Evolutionary conservation across 805 yeast species (phyloP), one percentile per base, ranked within the genome.

Genomic region (Wickerhamiella brachini): DNA sequence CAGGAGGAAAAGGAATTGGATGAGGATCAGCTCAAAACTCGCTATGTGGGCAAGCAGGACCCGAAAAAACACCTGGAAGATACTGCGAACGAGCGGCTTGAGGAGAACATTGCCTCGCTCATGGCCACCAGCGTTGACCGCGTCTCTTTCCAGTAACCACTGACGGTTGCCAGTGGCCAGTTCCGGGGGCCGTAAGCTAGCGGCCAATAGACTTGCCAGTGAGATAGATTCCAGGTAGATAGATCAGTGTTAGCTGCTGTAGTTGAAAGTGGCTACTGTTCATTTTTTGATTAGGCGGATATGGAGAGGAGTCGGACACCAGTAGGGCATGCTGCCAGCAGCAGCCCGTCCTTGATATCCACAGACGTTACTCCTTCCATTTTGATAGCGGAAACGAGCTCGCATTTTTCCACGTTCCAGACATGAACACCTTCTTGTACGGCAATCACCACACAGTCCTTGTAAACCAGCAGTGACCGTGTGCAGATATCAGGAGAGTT

Each of bases 11-110:
- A 83, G 65, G 95, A 85, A 57, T 72, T 93, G 58, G 72, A 80
- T 45, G 94, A 85, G 61, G 95, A 86, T 42, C 93, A 89, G 67
- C 76, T 90, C 59, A 87, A 86, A 68, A 90, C 96, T 7, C 81
- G 98, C 65, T 94, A 90, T 63, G 97, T 93, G 38, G 99, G 99
- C 60, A 89, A 87, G 66, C 97, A 90, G 69, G 98, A 93, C 68
- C 99, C 99, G 43, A 93, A 94, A 79, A 93, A 90, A 72, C 99
- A 93, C 71, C 74, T 93, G 61, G 77, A 83, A 47, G 96, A 86
- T 56, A 85, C 94, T 0, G 94, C 95, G 10, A 94, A 86, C 57
- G 72, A 74, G 54, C 73, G 86, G 49, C 78, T 94, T 60, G 98
- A 93, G 68, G 93, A 86, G 49, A 94, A 93, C 65, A 81, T 93